These are phyloP conservation scores for Forsythia suspensa DNA, from an alignment of 257 asterid species.

Conservation along the genomic window DNA sequence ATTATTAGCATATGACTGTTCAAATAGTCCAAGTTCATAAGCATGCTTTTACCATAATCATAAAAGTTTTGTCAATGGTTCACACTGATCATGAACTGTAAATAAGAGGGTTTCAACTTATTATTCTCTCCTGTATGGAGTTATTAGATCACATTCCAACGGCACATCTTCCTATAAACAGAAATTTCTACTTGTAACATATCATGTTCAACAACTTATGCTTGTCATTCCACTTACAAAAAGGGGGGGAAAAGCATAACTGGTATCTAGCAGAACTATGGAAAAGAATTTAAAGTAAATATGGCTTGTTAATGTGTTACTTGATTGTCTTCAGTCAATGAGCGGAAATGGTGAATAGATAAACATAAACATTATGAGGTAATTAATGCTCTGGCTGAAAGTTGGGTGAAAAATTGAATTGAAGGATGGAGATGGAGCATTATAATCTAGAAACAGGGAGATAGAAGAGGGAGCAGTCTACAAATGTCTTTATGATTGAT, in stretches of 20 bases:
- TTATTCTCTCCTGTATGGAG: constrained; percentile 2
- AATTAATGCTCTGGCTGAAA: background rate
- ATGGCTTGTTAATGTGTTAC: background rate
- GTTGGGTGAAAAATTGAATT: background rate
- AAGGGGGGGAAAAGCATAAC: background rate
- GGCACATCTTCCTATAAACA: constrained; percentile 1
- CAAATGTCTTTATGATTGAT: background rate
- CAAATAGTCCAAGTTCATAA: constrained; percentile 6
- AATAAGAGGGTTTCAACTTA: constrained; percentile 4
- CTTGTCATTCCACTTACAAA: background rate
- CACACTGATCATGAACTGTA: background rate
- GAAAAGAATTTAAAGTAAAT: no score
- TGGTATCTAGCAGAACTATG: background rate
- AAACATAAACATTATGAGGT: background rate
- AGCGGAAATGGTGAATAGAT: background rate
- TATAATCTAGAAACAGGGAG: background rate
- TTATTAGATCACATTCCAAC: constrained; percentile 9
- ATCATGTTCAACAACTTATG: background rate
- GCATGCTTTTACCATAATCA: background rate
- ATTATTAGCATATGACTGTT: constrained; percentile 9
- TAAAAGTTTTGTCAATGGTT: background rate
- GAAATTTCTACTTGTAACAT: background rate
- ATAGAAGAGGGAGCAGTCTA: background rate
- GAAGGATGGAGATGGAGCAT: background rate
- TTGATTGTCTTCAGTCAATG: background rate